Evolutionary conservation across 345 rosid genomes (phyloP), one percentile per base, ranked within the genome.

Genomic region (Sonneratia caseolaris): DNA sequence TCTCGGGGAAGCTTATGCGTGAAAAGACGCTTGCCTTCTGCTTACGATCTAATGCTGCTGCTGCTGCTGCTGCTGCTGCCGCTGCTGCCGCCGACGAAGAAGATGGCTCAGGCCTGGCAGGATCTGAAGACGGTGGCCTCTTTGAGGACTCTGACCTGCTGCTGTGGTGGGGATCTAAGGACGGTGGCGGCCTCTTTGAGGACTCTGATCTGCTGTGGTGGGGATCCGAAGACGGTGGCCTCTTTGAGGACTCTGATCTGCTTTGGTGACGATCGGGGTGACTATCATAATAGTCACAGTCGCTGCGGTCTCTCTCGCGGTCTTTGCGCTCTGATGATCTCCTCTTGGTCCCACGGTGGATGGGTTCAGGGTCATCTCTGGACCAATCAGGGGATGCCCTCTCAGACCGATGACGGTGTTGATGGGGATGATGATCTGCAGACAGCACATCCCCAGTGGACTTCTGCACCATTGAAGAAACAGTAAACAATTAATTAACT

Each of bases 1-100:
- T 87, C 69, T 84, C 98, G 1, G 97, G 96, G 64, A 84, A 91
- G 79, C 98, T 87, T 56, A 94, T 91, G 75, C 97, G 91, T 62
- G 97, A 91, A 86, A 94, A 91, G n/a, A 94, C 98, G 12, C 97
- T 94, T 0, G 82, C 74, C 76, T 94, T 94, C 0, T 74, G 78
- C 76, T 83, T 85, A 35, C 82, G 78, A 0, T 83, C 89, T 3
- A 74, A 71, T 1, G 85, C 79, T 1, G 82, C 81, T 0, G 78
- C 36, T 3, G 81, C 82, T 42, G 80, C 72, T 32, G 79, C 78
- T 13, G 81, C 79, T 1, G 82, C 81, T 0, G 78, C 36, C 2
- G 81, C 82, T 42, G 80, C 72, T 32, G 79, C 78, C 10, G 81
- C 82, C 37, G 75, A 32, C 36, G 79, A 19, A 4, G 84, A 67